Percentiles rank a stretch among this genome's conserved stretches.
Conservation (phyloP, 1,284 basidiomycete species). For the Chiua sp. region DNA sequence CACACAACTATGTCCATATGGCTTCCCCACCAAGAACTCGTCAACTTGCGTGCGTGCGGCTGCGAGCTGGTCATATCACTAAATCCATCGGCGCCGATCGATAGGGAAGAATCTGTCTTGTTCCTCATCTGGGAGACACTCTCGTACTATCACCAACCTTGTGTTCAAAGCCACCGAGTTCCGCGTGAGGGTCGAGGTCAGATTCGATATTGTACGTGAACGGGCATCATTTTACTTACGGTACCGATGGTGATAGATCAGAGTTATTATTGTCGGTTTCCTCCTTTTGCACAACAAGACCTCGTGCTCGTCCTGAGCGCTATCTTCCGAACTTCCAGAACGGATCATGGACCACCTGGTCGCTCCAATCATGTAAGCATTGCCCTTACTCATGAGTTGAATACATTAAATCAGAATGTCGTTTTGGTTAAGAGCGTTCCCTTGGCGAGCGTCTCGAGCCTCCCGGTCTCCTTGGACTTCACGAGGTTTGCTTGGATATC, state of each 20-base stretch:
- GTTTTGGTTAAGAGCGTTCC: constrained; percentile 9
- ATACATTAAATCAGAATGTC: constrained; percentile 6
- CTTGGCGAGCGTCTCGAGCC: constrained; percentile 13
- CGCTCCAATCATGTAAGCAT: constrained; percentile 27
- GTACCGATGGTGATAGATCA: constrained; percentile 37
- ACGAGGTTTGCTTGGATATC: neutral
- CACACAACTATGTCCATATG: constrained; percentile 26
- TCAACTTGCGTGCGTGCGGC: neutral
- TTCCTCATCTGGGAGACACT: constrained; percentile 5
- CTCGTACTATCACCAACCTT: constrained; percentile 6
- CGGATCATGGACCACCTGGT: constrained; percentile 29
- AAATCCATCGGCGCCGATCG: neutral
- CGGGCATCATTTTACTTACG: constrained; percentile 39
- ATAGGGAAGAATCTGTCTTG: constrained; percentile 9
- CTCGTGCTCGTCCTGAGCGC: constrained; percentile 22
- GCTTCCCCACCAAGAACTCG: constrained; percentile 1
- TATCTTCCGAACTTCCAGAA: constrained; percentile 32
- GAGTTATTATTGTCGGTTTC: constrained; percentile 28
- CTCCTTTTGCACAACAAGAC: constrained; percentile 23
- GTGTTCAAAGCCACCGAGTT: constrained; percentile 22
- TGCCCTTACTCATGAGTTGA: neutral
- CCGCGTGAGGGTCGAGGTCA: constrained; percentile 31
- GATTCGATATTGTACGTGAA: constrained; percentile 23
- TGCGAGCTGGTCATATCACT: neutral
- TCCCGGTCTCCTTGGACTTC: neutral